A percentile compares a stretch with the other conserved stretches of the same genome.
Conservation (phyloP, 2,329 filamentous ascomycete species). For the Rhynchosporium agropyri region DNA sequence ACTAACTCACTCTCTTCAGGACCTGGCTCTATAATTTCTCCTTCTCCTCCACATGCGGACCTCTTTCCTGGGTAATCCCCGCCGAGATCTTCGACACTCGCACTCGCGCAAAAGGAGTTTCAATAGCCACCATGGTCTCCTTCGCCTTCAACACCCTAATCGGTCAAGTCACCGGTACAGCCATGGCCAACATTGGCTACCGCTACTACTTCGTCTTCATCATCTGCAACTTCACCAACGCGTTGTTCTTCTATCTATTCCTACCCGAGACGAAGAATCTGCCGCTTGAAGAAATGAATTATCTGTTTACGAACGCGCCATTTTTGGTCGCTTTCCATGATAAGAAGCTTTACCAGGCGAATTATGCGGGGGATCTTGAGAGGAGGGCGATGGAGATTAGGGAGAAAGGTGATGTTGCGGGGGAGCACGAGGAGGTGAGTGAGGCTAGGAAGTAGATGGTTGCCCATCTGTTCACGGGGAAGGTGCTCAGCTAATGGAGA, state of each 20-base stretch:
- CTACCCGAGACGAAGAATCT: constrained; percentile 42
- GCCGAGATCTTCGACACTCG: constrained; percentile 62
- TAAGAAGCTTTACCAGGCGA: constrained; percentile 52
- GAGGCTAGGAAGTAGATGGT: background rate
- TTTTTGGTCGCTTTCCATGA: constrained; percentile 62
- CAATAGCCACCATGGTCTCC: constrained; percentile 59
- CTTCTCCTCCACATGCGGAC: constrained; percentile 55
- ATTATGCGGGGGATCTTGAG: constrained; percentile 57
- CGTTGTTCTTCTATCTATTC: constrained; percentile 44
- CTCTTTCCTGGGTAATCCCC: constrained; percentile 60
- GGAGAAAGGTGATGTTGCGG: constrained; percentile 48
- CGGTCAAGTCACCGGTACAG: constrained; percentile 57
- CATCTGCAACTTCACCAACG: constrained; percentile 51
- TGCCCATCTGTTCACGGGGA: background rate
- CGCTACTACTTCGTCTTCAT: constrained; percentile 45
- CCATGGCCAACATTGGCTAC: constrained; percentile 56
- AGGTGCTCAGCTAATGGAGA: background rate
- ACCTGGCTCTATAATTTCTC: constrained; percentile 83
- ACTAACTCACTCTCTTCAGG: constrained; percentile 19
- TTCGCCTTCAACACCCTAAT: constrained; percentile 60
- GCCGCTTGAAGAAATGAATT: constrained; percentile 45
- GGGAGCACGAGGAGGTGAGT: constrained; percentile 22
- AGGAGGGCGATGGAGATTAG: constrained; percentile 58
- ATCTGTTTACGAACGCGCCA: constrained; percentile 52
- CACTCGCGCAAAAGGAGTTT: constrained; percentile 63